These are phyloP conservation scores for Mucor lusitanicus DNA, from an alignment of 371 early-diverging fungal species.

Conservation along the genomic window DNA sequence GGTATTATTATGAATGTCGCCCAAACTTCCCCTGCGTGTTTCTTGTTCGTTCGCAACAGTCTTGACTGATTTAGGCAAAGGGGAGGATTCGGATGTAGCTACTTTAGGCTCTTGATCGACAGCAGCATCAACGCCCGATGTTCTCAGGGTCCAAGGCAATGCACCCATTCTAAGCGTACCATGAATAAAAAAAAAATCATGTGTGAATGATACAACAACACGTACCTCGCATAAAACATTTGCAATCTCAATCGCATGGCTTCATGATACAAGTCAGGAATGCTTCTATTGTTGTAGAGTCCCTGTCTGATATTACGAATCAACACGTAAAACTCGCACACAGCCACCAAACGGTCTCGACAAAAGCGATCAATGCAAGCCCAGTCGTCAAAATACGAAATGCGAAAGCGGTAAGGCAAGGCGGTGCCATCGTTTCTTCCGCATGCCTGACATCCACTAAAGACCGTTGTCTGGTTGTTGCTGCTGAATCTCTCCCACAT, in stretches of 20 bases:
- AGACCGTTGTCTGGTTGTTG: constrained; percentile 49
- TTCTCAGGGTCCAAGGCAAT: constrained; percentile 47
- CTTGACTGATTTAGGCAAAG: constrained; percentile 26
- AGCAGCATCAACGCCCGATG: not conserved
- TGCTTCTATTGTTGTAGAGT: constrained; percentile 71
- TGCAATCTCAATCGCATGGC: constrained; percentile 78
- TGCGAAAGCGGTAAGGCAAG: constrained; percentile 78
- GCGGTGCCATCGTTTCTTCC: constrained; percentile 65
- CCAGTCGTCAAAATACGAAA: constrained; percentile 83
- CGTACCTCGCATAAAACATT: constrained; percentile 85
- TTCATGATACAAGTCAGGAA: constrained; percentile 82
- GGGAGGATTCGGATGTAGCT: constrained; percentile 22
- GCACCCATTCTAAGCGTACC: constrained; percentile 45
- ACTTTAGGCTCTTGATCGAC: constrained; percentile 16
- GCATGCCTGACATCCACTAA: constrained; percentile 86
- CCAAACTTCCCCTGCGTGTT: constrained; percentile 23
- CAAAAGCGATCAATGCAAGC: constrained; percentile 85
- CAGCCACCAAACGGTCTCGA: constrained; percentile 90
- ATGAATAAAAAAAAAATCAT: not conserved
- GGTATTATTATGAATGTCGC: constrained; percentile 8
- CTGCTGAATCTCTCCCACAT: constrained; percentile 69
- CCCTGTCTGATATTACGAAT: constrained; percentile 88
- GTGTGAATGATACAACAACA: not conserved
- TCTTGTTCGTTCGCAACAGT: not conserved
- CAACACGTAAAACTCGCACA: constrained; percentile 92